These are phyloP conservation scores for Geotrichum phurueaensis DNA, from an alignment of 1,139 yeast genomes.

Conservation along the genomic window DNA sequence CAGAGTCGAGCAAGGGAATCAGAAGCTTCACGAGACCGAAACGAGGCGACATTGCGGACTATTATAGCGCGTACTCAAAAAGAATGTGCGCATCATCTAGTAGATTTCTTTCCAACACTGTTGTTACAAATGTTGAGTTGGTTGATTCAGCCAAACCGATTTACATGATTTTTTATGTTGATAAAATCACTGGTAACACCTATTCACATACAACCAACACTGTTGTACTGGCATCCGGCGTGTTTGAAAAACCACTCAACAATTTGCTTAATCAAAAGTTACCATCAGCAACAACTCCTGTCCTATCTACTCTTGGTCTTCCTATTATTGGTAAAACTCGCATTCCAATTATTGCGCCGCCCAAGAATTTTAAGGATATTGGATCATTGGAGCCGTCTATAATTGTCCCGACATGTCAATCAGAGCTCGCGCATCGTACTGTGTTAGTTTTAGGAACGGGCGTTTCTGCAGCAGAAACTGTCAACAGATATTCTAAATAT, in stretches of 20 bases:
- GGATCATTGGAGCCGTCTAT: slow-evolving; percentile 14
- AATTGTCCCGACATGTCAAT: slow-evolving; percentile 14
- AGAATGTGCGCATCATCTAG: slow-evolving; percentile 23
- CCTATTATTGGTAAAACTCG: slow-evolving; percentile 3
- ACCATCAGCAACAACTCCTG: neutral
- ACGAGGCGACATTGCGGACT: slow-evolving; percentile 30
- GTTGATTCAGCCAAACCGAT: neutral
- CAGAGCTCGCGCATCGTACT: slow-evolving; percentile 8
- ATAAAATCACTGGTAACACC: neutral
- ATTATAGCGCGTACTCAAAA: slow-evolving; percentile 30
- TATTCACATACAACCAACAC: slow-evolving; percentile 15
- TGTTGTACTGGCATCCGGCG: slow-evolving; percentile 34
- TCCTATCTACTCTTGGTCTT: neutral
- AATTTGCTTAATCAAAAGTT: neutral
- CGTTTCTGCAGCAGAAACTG: slow-evolving; percentile 36
- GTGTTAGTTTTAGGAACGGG: slow-evolving; percentile 36
- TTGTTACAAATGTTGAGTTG: slow-evolving; percentile 22
- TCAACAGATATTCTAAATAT: slow-evolving; percentile 15
- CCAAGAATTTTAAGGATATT: slow-evolving; percentile 10
- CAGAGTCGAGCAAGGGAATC: slow-evolving; percentile 18
- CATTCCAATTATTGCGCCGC: slow-evolving; percentile 12
- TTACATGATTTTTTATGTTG: slow-evolving; percentile 4
- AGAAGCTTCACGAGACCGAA: slow-evolving; percentile 31
- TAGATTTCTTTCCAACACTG: slow-evolving; percentile 8
- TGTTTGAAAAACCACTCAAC: slow-evolving; percentile 28